Conservation (phyloP, 2,329 filamentous ascomycete genomes). For the Samsoniella hepiali region DNA sequence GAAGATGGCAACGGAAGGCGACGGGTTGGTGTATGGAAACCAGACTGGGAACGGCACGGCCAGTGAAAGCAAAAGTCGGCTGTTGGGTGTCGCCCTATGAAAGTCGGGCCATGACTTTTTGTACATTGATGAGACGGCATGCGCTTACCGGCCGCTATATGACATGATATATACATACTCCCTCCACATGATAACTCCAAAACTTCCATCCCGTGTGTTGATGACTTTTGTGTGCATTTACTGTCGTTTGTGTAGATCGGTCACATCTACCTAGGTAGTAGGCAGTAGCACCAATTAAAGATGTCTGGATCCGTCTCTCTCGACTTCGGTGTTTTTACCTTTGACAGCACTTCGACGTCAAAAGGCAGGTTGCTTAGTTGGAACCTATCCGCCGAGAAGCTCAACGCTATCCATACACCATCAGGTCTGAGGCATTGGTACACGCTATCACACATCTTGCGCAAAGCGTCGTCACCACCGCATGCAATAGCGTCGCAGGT, state of each 20-base stretch:
- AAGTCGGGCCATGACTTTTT: background rate
- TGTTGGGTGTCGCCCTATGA: background rate
- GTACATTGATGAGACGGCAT: constrained; percentile 1
- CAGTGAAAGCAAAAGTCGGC: background rate
- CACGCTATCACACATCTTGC: constrained; percentile 39
- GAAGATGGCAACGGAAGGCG: constrained; percentile 2
- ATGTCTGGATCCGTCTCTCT: constrained; percentile 44
- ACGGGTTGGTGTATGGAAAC: constrained; percentile 18
- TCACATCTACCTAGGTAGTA: constrained; percentile 31
- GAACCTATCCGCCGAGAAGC: constrained; percentile 44
- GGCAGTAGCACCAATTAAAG: constrained; percentile 44
- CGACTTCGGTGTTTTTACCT: constrained; percentile 40
- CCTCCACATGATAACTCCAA: background rate
- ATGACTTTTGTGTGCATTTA: background rate
- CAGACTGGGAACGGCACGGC: constrained; percentile 2
- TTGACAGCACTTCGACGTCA: constrained; percentile 39
- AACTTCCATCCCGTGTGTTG: background rate
- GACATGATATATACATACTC: background rate
- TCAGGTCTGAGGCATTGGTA: constrained; percentile 32
- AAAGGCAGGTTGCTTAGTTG: constrained; percentile 38
- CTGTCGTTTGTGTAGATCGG: background rate
- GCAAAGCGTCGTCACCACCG: constrained; percentile 37
- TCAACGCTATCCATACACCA: constrained; percentile 47
- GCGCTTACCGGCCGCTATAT: background rate
- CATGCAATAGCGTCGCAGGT: constrained; percentile 49